Percentiles rank a stretch among this genome's conserved stretches.
Evolutionary conservation across 805 yeast genomes (phyloP).

Genomic region (Nematodospora valgi): DNA sequence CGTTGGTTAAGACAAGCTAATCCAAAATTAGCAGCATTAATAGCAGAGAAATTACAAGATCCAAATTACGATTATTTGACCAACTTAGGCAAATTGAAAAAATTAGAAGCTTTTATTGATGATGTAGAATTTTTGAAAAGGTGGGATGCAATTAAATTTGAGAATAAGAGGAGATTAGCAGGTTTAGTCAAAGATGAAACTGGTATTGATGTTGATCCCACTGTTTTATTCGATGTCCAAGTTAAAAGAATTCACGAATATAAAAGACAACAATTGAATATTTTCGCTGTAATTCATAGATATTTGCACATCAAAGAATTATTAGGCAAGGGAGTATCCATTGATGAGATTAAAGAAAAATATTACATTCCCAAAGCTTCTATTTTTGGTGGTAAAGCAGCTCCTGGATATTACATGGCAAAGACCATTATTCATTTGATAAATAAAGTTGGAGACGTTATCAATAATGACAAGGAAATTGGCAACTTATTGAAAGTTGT

Average conservation of each 20-base stretch:
- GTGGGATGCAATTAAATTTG: slow-evolving; percentile 71
- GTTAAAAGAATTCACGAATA: slow-evolving; percentile 95
- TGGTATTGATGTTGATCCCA: slow-evolving; percentile 64
- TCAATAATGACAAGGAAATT: slow-evolving; percentile 73
- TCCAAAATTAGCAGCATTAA: slow-evolving; percentile 72
- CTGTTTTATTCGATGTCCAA: slow-evolving; percentile 83
- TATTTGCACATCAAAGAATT: slow-evolving; percentile 73
- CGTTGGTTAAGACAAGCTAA: slow-evolving; percentile 95
- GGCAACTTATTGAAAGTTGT: slow-evolving; percentile 79
- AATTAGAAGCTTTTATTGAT: slow-evolving; percentile 61
- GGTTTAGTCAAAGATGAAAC: slow-evolving; percentile 61
- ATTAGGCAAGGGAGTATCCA: slow-evolving; percentile 43
- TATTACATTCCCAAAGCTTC: slow-evolving; percentile 72
- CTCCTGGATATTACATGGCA: slow-evolving; percentile 98
- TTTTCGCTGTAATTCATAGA: slow-evolving; percentile 83
- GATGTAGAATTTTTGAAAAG: slow-evolving; percentile 62
- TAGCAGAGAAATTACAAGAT: slow-evolving; percentile 66
- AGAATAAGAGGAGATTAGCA: slow-evolving; percentile 68
- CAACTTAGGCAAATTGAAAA: slow-evolving; percentile 64
- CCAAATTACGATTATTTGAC: slow-evolving; percentile 62
- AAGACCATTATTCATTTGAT: slow-evolving; percentile 83
- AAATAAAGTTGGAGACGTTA: slow-evolving; percentile 75
- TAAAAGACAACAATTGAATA: slow-evolving; percentile 91
- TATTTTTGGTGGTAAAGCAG: slow-evolving; percentile 91
- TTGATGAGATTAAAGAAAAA: slow-evolving; percentile 52